These are phyloP conservation scores for Lyophyllum decastes DNA, from an alignment of 768 basidiomycete genomes.

Conservation along the genomic window DNA sequence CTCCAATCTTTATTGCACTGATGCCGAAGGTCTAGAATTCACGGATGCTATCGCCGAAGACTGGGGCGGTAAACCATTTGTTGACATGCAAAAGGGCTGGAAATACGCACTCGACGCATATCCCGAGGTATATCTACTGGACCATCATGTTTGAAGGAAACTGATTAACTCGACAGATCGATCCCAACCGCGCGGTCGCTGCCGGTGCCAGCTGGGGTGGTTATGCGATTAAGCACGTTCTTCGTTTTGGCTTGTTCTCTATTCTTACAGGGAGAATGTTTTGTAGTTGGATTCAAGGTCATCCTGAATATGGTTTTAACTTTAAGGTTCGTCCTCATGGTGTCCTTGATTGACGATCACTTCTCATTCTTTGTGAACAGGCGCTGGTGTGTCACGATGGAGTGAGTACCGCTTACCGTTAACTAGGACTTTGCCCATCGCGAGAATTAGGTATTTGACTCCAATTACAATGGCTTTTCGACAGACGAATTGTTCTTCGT, in stretches of 20 bases:
- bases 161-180: conserved; percentile 45
- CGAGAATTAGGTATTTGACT: conserved; percentile 64
- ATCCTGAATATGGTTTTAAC: conserved; percentile 82
- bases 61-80: conserved; percentile 87
- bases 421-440: neutral
- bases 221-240: conserved; percentile 79
- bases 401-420: conserved; percentile 34
- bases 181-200: conserved; percentile 68
- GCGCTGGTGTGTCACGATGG: conserved; percentile 93
- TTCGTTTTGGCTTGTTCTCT: neutral
- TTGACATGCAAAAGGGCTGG: conserved; percentile 77
- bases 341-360: neutral
- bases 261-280: neutral
- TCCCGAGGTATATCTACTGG: conserved; percentile 54
- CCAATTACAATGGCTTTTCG: conserved; percentile 77
- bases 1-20: neutral
- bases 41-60: conserved; percentile 81
- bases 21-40: conserved; percentile 48
- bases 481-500: conserved; percentile 95
- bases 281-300: conserved; percentile 90
- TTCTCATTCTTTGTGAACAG: conserved; percentile 18
- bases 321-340: conserved; percentile 63
- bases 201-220: conserved; percentile 88
- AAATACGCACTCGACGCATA: conserved; percentile 63
- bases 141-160: neutral